phyloP scores from a whole-genome alignment of 2,329 filamentous ascomycete genomes.

The Magnaporthiopsis incrustans region DNA sequence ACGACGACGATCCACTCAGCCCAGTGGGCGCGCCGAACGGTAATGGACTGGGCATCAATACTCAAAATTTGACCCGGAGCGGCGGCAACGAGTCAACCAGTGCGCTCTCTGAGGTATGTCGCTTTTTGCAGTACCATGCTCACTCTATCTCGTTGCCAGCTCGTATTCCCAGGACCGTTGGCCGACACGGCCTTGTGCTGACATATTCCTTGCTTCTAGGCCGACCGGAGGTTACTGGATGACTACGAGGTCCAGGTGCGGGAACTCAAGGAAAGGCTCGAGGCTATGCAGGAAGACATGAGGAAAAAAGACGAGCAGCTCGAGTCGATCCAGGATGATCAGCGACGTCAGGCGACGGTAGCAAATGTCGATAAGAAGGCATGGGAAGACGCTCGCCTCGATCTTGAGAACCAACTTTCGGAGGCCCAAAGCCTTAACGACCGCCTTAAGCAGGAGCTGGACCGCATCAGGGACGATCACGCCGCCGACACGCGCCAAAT shows the following conservation, averaged over 20 bases:
- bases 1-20: slow-evolving; percentile 42
- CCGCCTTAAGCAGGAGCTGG: slow-evolving; percentile 71
- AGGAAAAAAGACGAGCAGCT: slow-evolving; percentile 68
- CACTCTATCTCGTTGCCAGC: background rate
- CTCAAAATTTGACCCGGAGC: background rate
- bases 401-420: slow-evolving; percentile 65
- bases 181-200: too few relatives aligned
- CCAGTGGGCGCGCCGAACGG: slow-evolving; percentile 28
- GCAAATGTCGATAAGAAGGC: slow-evolving; percentile 59
- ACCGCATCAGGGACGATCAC: slow-evolving; percentile 63
- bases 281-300: slow-evolving; percentile 60
- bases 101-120: slow-evolving; percentile 7
- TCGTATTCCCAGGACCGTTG: background rate
- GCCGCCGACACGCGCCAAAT: slow-evolving; percentile 54
- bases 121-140: background rate
- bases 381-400: slow-evolving; percentile 56
- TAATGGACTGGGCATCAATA: background rate
- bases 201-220: slow-evolving; percentile 7
- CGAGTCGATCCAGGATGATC: slow-evolving; percentile 47
- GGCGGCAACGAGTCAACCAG: background rate
- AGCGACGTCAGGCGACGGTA: slow-evolving; percentile 44
- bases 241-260: slow-evolving; percentile 75
- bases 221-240: slow-evolving; percentile 50
- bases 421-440: slow-evolving; percentile 71
- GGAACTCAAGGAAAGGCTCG: slow-evolving; percentile 66